Evolutionary conservation across 1,284 basidiomycete species (phyloP).

Genomic region (Rhizoctonia solani): DNA sequence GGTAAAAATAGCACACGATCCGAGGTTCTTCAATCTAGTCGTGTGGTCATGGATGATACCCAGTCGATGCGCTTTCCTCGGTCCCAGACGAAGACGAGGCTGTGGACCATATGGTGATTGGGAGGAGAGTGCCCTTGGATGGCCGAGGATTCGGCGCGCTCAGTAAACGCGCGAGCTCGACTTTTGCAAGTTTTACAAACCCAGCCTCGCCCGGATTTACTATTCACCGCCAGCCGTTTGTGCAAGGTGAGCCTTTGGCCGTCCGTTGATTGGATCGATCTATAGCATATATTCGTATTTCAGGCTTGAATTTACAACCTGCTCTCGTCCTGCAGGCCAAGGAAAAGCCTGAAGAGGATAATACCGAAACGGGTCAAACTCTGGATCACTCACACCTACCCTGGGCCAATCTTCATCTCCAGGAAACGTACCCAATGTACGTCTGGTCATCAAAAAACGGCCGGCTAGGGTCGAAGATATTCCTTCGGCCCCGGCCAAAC

Average conservation of each 20-base stretch:
- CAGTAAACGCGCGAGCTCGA: background rate
- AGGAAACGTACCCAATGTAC: background rate
- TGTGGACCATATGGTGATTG: background rate
- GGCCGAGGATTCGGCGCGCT: background rate
- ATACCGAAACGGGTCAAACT: background rate
- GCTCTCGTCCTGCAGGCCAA: background rate
- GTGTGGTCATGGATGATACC: background rate
- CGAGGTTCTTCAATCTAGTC: background rate
- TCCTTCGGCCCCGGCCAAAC: background rate
- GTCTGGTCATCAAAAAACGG: too few relatives aligned
- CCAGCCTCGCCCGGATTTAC: conserved; percentile 19
- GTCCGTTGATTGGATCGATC: background rate
- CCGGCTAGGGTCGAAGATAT: background rate
- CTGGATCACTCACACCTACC: background rate
- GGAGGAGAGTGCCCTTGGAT: background rate
- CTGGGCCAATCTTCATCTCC: conserved; percentile 3
- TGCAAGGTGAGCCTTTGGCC: background rate
- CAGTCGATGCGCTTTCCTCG: conserved; percentile 11
- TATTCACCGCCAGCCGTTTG: background rate
- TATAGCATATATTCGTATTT: background rate
- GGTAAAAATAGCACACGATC: background rate
- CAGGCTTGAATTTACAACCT: background rate
- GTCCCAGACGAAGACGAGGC: background rate
- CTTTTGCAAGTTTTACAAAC: background rate
- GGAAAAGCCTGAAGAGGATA: background rate